Evolutionary conservation across 2,329 filamentous ascomycete genomes (phyloP).

Genomic region (Fusarium mexicanum): DNA sequence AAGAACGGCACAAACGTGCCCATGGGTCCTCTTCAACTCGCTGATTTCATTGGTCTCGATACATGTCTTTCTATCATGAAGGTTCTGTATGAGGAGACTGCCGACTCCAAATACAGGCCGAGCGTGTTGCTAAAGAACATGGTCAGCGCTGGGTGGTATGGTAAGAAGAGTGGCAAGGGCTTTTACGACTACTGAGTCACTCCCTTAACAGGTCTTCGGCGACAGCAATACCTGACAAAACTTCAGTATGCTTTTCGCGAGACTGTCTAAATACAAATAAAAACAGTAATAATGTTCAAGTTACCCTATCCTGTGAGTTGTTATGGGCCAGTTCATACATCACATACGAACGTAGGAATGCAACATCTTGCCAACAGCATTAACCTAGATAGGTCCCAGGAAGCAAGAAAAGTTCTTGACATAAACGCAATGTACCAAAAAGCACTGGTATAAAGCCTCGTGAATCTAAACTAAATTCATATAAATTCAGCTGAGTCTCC

Average conservation of each 20-base stretch:
- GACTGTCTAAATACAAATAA: not conserved
- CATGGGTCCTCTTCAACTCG: slow-evolving; percentile 93
- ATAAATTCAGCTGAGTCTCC: not conserved
- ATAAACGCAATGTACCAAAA: not conserved
- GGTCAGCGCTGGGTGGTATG: slow-evolving; percentile 97
- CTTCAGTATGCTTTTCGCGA: not conserved
- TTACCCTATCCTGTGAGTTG: not conserved
- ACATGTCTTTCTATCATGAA: slow-evolving; percentile 98
- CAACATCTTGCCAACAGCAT: not conserved
- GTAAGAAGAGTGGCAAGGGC: slow-evolving; percentile 96
- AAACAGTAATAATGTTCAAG: not conserved
- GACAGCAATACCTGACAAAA: not conserved
- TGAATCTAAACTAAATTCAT: not conserved
- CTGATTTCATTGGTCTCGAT: slow-evolving; percentile 97
- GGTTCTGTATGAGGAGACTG: slow-evolving; percentile 89
- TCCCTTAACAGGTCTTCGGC: not conserved
- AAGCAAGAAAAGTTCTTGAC: not conserved
- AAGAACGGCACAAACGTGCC: slow-evolving; percentile 99
- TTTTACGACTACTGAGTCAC: slow-evolving; percentile 82
- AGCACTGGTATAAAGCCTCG: not conserved
- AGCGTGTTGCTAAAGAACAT: slow-evolving; percentile 89
- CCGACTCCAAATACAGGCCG: slow-evolving; percentile 94
- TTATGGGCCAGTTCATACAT: not conserved
- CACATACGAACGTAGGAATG: not conserved
- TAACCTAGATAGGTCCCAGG: not conserved